Percentiles rank a stretch among this genome's conserved stretches.
Evolutionary conservation across 1,139 yeast genomes (phyloP).

Genomic region (Hanseniaspora uvarum): DNA sequence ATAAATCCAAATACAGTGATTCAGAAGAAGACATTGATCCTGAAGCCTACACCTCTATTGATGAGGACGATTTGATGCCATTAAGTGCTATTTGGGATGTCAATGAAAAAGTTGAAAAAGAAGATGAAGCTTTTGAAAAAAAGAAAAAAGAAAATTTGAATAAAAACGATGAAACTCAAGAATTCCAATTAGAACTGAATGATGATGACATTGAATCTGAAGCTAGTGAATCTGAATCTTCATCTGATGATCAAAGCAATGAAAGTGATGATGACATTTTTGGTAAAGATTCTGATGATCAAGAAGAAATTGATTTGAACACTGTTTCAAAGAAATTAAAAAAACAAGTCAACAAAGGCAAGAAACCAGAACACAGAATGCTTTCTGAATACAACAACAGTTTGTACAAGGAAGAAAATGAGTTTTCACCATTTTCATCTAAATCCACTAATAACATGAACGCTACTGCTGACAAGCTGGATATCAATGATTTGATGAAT

Average conservation of each 20-base stretch:
- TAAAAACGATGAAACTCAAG: slow-evolving; percentile 35
- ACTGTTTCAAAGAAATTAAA: slow-evolving; percentile 29
- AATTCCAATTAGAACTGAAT: slow-evolving; percentile 20
- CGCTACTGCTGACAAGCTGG: slow-evolving; percentile 43
- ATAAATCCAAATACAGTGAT: slow-evolving; percentile 29
- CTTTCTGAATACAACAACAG: slow-evolving; percentile 28
- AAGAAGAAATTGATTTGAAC: slow-evolving; percentile 33
- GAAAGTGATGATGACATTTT: slow-evolving; percentile 26
- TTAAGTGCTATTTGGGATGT: slow-evolving; percentile 83
- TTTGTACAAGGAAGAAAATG: slow-evolving; percentile 42
- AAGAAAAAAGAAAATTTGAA: slow-evolving; percentile 24
- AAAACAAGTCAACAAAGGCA: slow-evolving; percentile 36
- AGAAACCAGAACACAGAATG: slow-evolving; percentile 40
- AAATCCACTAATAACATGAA: slow-evolving; percentile 14
- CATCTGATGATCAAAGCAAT: slow-evolving; percentile 24
- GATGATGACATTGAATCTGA: slow-evolving; percentile 26
- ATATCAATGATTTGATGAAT: slow-evolving; percentile 66
- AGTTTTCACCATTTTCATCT: slow-evolving; percentile 35
- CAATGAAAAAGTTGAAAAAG: slow-evolving; percentile 47
- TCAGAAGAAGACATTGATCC: slow-evolving; percentile 38
- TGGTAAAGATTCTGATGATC: slow-evolving; percentile 27
- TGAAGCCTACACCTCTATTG: slow-evolving; percentile 43
- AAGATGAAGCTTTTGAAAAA: slow-evolving; percentile 21
- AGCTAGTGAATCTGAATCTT: slow-evolving; percentile 28
- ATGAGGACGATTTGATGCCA: slow-evolving; percentile 63